A percentile compares a stretch with the other conserved stretches of the same genome.
Conservation (phyloP, 345 rosid genomes). For the Eucalyptus fibrosa region DNA sequence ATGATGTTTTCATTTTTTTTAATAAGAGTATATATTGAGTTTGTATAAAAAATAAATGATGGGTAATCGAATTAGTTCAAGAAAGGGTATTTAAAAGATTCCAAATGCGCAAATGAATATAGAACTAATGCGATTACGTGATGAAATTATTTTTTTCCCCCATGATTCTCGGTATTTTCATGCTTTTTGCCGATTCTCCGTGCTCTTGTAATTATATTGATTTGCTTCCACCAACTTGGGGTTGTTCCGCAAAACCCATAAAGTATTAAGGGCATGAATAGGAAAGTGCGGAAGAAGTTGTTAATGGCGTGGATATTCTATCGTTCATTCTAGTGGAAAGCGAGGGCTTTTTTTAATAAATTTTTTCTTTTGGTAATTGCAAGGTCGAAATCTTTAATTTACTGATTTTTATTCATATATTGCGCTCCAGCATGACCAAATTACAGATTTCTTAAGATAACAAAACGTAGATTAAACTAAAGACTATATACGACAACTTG, state of each 20-base stretch:
- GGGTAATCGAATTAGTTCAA: neutral
- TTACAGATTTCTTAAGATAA: neutral
- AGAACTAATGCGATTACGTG: neutral
- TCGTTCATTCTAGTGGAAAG: neutral
- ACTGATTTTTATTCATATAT: neutral
- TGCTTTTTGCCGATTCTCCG: neutral
- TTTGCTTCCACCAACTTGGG: neutral
- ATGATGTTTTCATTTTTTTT: neutral
- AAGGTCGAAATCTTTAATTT: neutral
- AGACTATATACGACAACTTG: neutral
- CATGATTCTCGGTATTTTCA: neutral
- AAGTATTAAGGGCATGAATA: neutral
- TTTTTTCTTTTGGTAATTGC: neutral
- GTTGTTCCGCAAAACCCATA: neutral
- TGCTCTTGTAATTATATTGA: neutral
- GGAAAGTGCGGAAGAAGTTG: neutral
- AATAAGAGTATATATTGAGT: neutral
- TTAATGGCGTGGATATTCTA: neutral
- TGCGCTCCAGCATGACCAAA: neutral
- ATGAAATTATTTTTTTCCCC: neutral
- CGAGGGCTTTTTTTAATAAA: neutral
- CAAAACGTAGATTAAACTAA: neutral
- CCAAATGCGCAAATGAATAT: neutral
- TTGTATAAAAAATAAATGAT: neutral
- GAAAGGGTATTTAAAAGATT: neutral